Conservation (phyloP, 805 yeast species). For the Saturnispora silvae region DNA sequence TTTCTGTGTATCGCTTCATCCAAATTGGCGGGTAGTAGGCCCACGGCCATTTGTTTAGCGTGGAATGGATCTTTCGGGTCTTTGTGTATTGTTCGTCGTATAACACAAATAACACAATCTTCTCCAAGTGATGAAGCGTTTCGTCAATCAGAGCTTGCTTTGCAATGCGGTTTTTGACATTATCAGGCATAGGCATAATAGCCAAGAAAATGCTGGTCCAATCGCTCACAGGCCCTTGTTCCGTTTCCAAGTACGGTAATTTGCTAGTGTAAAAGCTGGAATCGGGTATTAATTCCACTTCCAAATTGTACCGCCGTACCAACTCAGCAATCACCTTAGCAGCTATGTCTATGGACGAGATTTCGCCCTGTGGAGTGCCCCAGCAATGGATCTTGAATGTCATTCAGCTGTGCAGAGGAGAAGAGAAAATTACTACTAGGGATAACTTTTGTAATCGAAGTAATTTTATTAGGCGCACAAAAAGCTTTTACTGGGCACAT, state of each 20-base stretch:
- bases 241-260: constrained; percentile 6
- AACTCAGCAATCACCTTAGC: neutral
- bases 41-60: constrained; percentile 6
- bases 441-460: no score
- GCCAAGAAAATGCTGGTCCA: constrained; percentile 1
- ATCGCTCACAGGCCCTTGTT: constrained; percentile 2
- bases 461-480: no score
- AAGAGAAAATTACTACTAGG: neutral
- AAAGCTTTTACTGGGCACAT: no score
- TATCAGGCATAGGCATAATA: neutral
- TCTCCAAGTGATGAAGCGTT: constrained; percentile 1
- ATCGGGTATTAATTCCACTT: constrained; percentile 7
- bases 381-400: constrained; percentile 5
- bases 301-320: neutral
- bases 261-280: constrained; percentile 5
- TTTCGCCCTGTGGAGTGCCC: constrained; percentile 1
- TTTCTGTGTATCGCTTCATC: constrained; percentile 3
- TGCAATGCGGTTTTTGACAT: neutral
- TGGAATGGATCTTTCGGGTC: constrained; percentile 3
- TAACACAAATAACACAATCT: constrained; percentile 1
- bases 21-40: constrained; percentile 8
- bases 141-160: neutral
- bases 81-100: constrained; percentile 5
- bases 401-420: neutral
- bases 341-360: constrained; percentile 2